These are phyloP conservation scores for Thermochaetoides thermophila DNA, from an alignment of 495 filamentous ascomycete species.

Conservation along the genomic window DNA sequence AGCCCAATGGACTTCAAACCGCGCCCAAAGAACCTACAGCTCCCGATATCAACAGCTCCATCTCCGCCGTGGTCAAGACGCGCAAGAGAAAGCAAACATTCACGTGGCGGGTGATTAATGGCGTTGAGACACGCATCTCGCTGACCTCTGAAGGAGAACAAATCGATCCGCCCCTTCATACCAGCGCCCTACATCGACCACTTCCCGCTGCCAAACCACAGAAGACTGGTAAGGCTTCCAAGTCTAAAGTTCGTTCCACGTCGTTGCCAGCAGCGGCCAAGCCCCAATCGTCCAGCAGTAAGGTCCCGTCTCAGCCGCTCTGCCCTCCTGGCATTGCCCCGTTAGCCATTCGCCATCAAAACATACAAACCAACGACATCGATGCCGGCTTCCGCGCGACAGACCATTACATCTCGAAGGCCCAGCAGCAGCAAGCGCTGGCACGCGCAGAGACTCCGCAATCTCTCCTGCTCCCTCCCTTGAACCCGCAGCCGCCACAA, in stretches of 20 bases:
- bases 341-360: too few relatives aligned
- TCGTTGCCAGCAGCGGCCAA: background rate
- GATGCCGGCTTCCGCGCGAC: slow-evolving; percentile 11
- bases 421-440: slow-evolving; percentile 1
- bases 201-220: background rate
- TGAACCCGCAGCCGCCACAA: background rate
- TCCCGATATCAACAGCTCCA: slow-evolving; percentile 12
- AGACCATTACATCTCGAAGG: slow-evolving; percentile 10
- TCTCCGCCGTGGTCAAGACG: slow-evolving; percentile 24
- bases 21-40: background rate
- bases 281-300: too few relatives aligned
- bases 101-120: slow-evolving; percentile 23
- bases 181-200: background rate
- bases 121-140: slow-evolving; percentile 20
- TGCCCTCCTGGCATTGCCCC: too few relatives aligned
- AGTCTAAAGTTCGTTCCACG: too few relatives aligned
- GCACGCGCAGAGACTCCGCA: background rate
- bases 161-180: too few relatives aligned
- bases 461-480: background rate
- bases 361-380: too few relatives aligned
- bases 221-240: too few relatives aligned
- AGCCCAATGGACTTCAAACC: background rate
- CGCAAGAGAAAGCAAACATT: slow-evolving; percentile 24
- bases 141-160: too few relatives aligned
- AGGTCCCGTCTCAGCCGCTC: too few relatives aligned